Evolutionary conservation across 2,329 filamentous ascomycete genomes (phyloP), one percentile per base, ranked within the genome.

Genomic region (Aspergillus luchuensis): DNA sequence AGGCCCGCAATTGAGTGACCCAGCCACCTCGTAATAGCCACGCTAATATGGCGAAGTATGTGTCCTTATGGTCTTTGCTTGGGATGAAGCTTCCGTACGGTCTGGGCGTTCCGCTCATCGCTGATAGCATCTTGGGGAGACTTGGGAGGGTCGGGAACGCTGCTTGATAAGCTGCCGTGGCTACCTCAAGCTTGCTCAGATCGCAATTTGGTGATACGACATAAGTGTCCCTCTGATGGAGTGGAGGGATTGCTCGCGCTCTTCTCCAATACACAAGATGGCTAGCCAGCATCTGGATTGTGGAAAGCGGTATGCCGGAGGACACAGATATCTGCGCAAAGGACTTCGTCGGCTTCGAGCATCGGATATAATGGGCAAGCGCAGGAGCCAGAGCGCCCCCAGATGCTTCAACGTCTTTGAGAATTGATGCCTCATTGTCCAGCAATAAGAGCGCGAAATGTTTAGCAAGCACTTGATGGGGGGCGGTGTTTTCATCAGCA

Each of bases 251-350:
- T 15, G 94, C 90, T 62, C 96, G 91, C 50, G 94, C 95, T 59
- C 93, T 89, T 23, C 95, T 89, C 93, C 94, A 98, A 78, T 96
- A 96, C 63, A 98, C 92, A 64, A 99, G 89, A 78, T 98, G 95
- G 60, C 91, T 90, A 8, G 93, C 92, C 63, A 96, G 91, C 67
- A 91, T 89, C 64, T 94, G 89, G 64, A 98, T 89, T 67, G 96
- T 91, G 33, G 87, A 84, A 1, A 95, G 83, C 3, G 90, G 88
- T 56, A 98, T 89, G 19, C 88, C 85, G 55, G 79, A 79, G 2
- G 71, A 65, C 4, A 74, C 72, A 67, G 83, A 93, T 65, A 92
- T 85, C 63, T 90, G 87, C 38, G 91, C 89, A 75, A 93, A 92
- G 0, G 84, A 86, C 66, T 88, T 88, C 1, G 84, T 87, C 5